Evolutionary conservation across 2,329 filamentous ascomycete species (phyloP), one percentile per base, ranked within the genome.

Genomic region (Scolecobasidium constrictum): DNA sequence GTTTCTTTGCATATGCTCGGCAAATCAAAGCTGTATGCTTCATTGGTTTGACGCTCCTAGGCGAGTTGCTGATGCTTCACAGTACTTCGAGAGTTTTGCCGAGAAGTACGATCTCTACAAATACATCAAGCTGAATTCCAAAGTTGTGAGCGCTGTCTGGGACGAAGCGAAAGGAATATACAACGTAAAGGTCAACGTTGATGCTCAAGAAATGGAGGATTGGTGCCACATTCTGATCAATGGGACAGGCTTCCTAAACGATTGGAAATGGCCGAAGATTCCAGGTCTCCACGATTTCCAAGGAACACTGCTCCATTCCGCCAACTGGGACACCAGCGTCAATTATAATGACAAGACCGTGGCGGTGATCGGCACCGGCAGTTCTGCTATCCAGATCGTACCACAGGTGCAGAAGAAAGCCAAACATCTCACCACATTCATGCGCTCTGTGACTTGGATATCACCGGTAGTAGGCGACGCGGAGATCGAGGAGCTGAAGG

Each of bases 1-100:
- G 83, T 49, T 69, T 78, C 45, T 86, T 83, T 52, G 73, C 81
- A 0, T 72, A 75, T 23, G 81, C 80, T 0, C 55, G 62, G 3
- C 82, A 86, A 56, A 86, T 86, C 45, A 62, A 68, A 6, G 68
- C 73, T n/a, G n/a, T n/a, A 13, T 86, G 86, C 53, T 78, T 78
- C 76, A 69, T 81, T 49, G 57, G 58, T 0, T 57, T 82, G 2
- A 78, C 80, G 0, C 63, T 63, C 7, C 9, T n/a, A 31, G 26
- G 26, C 26, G 26, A 9, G 26, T n/a, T n/a, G 26, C 26, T 31
- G 26, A 31, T n/a, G 26, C n/a, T 7, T 7, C 9, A n/a, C 26
- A 31, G 26, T 31, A 31, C 26, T 31, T 31, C n/a, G 26, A 31
- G 26, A 31, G n/a, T n/a, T 31, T 31, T 31, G 26, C 26, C 26